Conservation (phyloP, 1,284 basidiomycete species). For the Trichosporon inkin region DNA sequence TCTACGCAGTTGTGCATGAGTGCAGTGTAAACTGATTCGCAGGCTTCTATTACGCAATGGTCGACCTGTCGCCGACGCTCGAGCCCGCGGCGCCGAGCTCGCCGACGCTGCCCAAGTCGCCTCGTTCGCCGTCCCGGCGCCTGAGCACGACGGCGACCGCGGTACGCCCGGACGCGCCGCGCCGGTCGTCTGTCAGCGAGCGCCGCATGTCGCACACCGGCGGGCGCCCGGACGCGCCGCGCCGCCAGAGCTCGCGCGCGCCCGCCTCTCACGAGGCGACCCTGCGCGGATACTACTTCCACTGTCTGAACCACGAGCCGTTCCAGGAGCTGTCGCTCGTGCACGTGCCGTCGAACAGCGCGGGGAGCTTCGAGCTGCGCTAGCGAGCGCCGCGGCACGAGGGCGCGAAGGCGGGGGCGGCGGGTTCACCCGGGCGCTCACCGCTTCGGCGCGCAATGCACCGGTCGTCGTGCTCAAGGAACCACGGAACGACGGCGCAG, state of each 20-base stretch:
- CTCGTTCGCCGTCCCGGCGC: conserved; percentile 16
- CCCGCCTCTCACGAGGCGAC: conserved; percentile 33
- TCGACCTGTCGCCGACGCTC: conserved; percentile 45
- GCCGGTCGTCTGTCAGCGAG: conserved; percentile 15
- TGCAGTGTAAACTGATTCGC: conserved; percentile 18
- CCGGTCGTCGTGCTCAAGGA: no score
- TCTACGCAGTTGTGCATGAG: no score
- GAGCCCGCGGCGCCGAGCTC: conserved; percentile 27
- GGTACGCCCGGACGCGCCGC: conserved; percentile 21
- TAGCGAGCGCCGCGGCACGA: conserved; percentile 16
- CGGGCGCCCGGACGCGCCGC: conserved; percentile 17
- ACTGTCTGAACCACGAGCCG: conserved; percentile 55
- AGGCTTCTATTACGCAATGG: conserved; percentile 73
- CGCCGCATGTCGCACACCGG: conserved; percentile 20
- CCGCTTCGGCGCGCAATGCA: no score
- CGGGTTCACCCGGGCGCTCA: no score
- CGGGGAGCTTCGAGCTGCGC: conserved; percentile 50
- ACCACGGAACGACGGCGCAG: no score
- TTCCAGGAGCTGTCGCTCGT: conserved; percentile 53
- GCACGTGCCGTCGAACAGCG: conserved; percentile 45
- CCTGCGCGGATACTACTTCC: conserved; percentile 72
- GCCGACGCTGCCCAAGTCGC: conserved; percentile 25
- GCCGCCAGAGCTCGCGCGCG: conserved; percentile 26
- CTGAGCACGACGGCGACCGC: conserved; percentile 14
- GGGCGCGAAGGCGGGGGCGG: neutral